Conservation (phyloP, 176 grass and related monocot species). For the Carex scoparia region DNA sequence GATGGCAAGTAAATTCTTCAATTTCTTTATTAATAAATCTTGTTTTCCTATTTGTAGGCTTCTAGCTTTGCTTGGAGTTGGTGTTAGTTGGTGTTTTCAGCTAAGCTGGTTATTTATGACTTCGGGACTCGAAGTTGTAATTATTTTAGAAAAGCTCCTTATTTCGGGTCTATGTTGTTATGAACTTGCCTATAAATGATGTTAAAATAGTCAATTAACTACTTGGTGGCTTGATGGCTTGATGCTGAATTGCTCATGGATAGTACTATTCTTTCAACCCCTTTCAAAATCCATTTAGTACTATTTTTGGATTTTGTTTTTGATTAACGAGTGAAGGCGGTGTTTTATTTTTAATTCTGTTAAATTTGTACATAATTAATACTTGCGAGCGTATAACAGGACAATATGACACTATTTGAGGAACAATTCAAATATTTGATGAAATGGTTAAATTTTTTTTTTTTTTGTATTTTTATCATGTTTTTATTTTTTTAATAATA, state of each 20-base stretch:
- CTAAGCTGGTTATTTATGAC: neutral
- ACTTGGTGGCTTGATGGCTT: neutral
- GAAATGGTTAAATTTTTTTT: too few species aligned
- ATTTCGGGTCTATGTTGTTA: too few species aligned
- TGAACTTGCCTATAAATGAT: neutral
- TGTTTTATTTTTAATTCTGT: neutral
- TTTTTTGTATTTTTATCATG: too few species aligned
- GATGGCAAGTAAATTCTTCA: neutral
- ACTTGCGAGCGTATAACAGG: too few species aligned
- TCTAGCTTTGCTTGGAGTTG: neutral
- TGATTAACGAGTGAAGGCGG: neutral
- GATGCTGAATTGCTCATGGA: too few species aligned
- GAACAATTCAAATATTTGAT: too few species aligned
- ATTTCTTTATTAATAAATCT: neutral
- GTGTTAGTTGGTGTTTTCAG: neutral
- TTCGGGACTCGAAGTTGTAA: neutral
- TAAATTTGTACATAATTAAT: too few species aligned
- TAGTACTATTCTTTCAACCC: too few species aligned
- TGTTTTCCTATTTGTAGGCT: neutral
- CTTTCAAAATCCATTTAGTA: neutral
- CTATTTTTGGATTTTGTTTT: neutral
- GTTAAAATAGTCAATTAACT: neutral
- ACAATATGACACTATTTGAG: too few species aligned
- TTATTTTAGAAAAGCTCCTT: neutral
- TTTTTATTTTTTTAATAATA: too few species aligned